Evolutionary conservation across 2,329 filamentous ascomycete species (phyloP).

Genomic region (Fusarium metavorans): DNA sequence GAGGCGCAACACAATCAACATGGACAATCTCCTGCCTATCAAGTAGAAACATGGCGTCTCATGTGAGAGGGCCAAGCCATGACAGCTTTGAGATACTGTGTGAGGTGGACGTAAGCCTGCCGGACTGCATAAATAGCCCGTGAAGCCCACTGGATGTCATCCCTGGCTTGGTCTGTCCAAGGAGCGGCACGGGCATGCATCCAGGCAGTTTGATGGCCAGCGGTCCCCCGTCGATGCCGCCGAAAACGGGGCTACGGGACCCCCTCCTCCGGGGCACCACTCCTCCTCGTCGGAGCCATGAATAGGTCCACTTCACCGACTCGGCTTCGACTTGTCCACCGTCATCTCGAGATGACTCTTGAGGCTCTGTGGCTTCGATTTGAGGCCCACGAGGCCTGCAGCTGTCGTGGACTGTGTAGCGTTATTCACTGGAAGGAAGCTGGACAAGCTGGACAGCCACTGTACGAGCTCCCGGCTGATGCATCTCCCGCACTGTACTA

Average conservation of each 20-base stretch:
- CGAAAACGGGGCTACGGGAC: neutral
- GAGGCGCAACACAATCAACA: conserved; percentile 8
- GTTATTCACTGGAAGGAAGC: conserved; percentile 12
- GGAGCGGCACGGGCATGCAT: conserved; percentile 11
- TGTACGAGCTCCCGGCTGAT: neutral
- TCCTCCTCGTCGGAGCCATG: neutral
- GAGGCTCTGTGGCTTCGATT: conserved; percentile 6
- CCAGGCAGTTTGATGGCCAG: conserved; percentile 1
- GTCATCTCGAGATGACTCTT: neutral
- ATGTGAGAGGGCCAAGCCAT: neutral
- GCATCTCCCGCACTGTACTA: conserved; percentile 24
- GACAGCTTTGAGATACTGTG: neutral
- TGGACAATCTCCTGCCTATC: neutral
- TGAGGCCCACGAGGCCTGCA: conserved; percentile 27
- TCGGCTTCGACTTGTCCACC: neutral
- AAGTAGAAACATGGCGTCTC: neutral
- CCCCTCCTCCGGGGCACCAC: neutral
- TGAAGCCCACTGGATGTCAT: conserved; percentile 7
- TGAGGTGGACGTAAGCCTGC: neutral
- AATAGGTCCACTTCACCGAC: neutral
- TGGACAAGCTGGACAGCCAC: neutral
- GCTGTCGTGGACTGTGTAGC: conserved; percentile 16
- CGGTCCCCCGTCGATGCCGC: neutral
- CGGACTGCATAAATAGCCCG: conserved; percentile 10
- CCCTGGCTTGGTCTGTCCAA: neutral